A percentile compares a stretch with the other conserved stretches of the same genome.
These are phyloP conservation scores for Pyrenophora teres DNA, from an alignment of 2,329 filamentous ascomycete species.

Conservation along the genomic window DNA sequence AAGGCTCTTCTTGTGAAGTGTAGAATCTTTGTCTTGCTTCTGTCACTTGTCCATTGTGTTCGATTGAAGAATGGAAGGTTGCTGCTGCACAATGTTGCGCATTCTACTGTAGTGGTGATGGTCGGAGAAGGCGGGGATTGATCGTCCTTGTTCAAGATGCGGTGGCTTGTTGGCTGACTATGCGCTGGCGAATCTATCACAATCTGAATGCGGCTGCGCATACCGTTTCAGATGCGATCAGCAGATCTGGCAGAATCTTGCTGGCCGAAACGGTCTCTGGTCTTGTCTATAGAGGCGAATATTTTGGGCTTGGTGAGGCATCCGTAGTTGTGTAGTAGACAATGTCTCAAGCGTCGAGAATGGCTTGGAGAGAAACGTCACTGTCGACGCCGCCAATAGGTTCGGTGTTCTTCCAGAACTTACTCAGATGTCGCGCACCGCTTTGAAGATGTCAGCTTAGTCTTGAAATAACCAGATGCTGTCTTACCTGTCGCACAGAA, in stretches of 20 bases:
- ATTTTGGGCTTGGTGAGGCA: neutral
- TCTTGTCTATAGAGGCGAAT: neutral
- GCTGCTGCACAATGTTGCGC: slow-evolving; percentile 19
- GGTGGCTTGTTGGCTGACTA: slow-evolving; percentile 12
- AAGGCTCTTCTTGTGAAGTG: slow-evolving; percentile 19
- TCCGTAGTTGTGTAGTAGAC: neutral
- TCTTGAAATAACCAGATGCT: neutral
- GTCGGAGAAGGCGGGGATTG: neutral
- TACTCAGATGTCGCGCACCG: slow-evolving; percentile 79
- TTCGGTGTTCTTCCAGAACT: slow-evolving; percentile 79
- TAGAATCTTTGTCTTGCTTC: slow-evolving; percentile 28
- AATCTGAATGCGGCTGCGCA: slow-evolving; percentile 6
- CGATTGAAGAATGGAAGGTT: slow-evolving; percentile 8
- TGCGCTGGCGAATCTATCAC: slow-evolving; percentile 18
- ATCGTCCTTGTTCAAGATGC: slow-evolving; percentile 1
- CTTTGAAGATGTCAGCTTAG: slow-evolving; percentile 29
- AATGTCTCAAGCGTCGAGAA: slow-evolving; percentile 49
- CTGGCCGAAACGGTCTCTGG: neutral
- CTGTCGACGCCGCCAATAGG: slow-evolving; percentile 60
- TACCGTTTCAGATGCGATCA: slow-evolving; percentile 6
- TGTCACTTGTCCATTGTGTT: slow-evolving; percentile 25
- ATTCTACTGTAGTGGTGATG: neutral
- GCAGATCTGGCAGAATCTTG: neutral
- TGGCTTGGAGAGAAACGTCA: slow-evolving; percentile 61
- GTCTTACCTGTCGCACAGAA: slow-evolving; percentile 70